phyloP scores from a whole-genome alignment of 2,329 filamentous ascomycete genomes.

The Aspergillus transmontanensis region DNA sequence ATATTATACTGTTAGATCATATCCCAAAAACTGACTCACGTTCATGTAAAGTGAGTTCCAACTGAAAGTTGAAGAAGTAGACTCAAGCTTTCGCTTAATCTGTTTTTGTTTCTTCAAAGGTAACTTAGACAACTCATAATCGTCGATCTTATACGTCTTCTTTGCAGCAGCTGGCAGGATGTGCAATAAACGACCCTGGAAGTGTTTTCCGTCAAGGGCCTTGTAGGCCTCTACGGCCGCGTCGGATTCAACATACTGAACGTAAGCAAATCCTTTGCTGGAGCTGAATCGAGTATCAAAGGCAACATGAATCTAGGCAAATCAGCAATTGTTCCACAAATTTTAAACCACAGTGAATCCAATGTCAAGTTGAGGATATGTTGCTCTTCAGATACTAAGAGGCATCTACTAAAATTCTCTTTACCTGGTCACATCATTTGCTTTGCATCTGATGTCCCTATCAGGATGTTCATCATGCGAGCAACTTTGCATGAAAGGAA shows the following conservation, averaged over 20 bases:
- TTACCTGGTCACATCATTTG: conserved; percentile 88
- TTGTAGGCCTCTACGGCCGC: conserved; percentile 78
- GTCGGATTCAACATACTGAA: conserved; percentile 73
- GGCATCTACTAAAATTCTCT: conserved; percentile 99
- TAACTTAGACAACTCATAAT: conserved; percentile 85
- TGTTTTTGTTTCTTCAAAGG: conserved; percentile 93
- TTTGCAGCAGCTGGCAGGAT: conserved; percentile 83
- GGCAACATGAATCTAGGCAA: conserved; percentile 78
- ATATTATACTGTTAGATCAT: not conserved
- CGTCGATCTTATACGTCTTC: conserved; percentile 78
- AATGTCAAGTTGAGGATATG: conserved; percentile 23
- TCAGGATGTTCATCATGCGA: conserved; percentile 94
- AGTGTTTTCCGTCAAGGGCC: conserved; percentile 77
- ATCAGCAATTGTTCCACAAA: conserved; percentile 43
- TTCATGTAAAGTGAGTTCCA: conserved; percentile 99
- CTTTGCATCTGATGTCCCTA: conserved; percentile 99
- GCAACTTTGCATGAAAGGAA: conserved; percentile 23
- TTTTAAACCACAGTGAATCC: conserved; percentile 26
- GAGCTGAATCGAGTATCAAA: conserved; percentile 68
- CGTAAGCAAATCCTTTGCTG: conserved; percentile 88
- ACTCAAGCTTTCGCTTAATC: conserved; percentile 81
- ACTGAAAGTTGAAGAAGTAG: conserved; percentile 78
- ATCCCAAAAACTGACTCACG: conserved; percentile 49
- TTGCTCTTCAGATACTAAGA: conserved; percentile 75
- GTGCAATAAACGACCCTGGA: conserved; percentile 90